Evolutionary conservation across 1,284 basidiomycete genomes (phyloP).

Genomic region (Phaffia rhodozyma): DNA sequence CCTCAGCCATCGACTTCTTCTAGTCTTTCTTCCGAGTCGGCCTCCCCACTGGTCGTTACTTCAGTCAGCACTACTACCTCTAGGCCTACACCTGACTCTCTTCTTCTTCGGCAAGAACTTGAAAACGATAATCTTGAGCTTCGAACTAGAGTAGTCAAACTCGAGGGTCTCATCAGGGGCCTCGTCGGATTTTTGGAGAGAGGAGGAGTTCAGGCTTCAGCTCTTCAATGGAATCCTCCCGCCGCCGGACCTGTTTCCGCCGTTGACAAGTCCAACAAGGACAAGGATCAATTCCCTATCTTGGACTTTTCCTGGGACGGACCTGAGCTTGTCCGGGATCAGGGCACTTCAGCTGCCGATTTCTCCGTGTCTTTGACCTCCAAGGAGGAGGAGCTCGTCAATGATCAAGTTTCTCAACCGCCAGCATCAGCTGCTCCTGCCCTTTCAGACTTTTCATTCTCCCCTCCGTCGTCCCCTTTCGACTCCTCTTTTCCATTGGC

Average conservation of each 20-base stretch:
- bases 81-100: neutral
- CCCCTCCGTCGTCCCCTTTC: too few species aligned
- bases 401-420: neutral
- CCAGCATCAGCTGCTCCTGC: neutral
- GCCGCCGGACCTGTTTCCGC: neutral
- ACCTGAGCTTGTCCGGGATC: neutral
- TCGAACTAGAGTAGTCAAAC: constrained; percentile 5
- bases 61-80: neutral
- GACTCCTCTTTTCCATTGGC: too few species aligned
- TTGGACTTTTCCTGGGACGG: constrained; percentile 1
- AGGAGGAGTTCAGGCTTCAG: neutral
- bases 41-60: neutral
- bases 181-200: constrained; percentile 9
- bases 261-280: neutral
- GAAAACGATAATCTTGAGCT: constrained; percentile 15
- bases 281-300: neutral
- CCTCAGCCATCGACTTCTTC: neutral
- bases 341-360: neutral
- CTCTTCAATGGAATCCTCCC: neutral
- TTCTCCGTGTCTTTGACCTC: neutral
- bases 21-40: too few species aligned
- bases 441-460: neutral
- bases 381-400: too few species aligned
- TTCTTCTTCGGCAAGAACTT: constrained; percentile 4
- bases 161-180: constrained; percentile 17